Conservation (phyloP, 2,329 filamentous ascomycete genomes). For the Aspergillus novoparasiticus region DNA sequence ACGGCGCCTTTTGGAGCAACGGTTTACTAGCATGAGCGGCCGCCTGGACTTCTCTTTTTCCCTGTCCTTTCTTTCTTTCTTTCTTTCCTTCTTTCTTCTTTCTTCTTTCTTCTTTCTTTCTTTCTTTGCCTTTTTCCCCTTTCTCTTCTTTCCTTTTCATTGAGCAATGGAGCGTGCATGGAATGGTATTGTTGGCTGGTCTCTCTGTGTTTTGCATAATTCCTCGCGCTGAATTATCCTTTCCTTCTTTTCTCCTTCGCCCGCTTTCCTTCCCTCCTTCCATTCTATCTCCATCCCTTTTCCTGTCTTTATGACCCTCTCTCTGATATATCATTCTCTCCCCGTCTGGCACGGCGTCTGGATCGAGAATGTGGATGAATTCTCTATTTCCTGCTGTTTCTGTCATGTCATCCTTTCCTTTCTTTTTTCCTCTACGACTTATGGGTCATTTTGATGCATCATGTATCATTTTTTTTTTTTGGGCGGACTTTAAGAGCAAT, state of each 20-base stretch:
- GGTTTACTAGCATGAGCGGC: slow-evolving; percentile 34
- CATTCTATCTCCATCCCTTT: slow-evolving; percentile 14
- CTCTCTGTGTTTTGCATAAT: slow-evolving; percentile 14
- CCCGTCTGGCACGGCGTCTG: slow-evolving; percentile 21
- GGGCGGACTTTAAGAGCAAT: slow-evolving; percentile 4
- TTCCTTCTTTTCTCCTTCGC: slow-evolving; percentile 10
- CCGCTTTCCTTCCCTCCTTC: slow-evolving; percentile 13
- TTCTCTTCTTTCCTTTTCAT: slow-evolving; percentile 16
- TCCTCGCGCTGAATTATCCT: slow-evolving; percentile 12
- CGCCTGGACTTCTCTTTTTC: slow-evolving; percentile 11
- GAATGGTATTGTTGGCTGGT: slow-evolving; percentile 22
- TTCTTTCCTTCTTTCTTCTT: slow-evolving; percentile 6
- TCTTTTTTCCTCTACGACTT: slow-evolving; percentile 18
- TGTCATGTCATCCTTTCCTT: slow-evolving; percentile 11
- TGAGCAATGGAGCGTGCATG: slow-evolving; percentile 26
- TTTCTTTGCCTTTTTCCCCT: slow-evolving; percentile 11
- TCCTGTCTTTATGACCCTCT: slow-evolving; percentile 6
- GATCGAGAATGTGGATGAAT: slow-evolving; percentile 6
- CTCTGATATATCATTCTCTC: slow-evolving; percentile 11
- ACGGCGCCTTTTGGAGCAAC: slow-evolving; percentile 71
- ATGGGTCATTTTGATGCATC: slow-evolving; percentile 22
- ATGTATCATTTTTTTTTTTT: slow-evolving; percentile 32
- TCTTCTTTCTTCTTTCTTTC: slow-evolving; percentile 7
- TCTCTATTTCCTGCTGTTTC: slow-evolving; percentile 14
- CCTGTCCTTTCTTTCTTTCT: slow-evolving; percentile 15